Evolutionary conservation across 2,329 filamentous ascomycete genomes (phyloP).

Genomic region (Achaetomium macrosporum): DNA sequence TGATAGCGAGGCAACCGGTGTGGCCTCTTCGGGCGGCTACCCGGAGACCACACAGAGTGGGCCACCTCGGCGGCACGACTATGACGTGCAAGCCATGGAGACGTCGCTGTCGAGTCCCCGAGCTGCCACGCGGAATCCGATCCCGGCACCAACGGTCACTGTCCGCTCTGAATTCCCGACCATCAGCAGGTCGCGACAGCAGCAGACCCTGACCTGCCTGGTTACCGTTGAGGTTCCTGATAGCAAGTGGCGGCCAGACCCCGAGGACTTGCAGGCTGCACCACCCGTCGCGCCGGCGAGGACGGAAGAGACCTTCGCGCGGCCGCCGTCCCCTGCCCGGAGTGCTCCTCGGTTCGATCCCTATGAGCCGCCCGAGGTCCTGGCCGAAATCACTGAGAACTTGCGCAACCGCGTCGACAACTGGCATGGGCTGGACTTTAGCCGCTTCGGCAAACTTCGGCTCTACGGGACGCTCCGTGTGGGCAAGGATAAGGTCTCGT

Average conservation of each 20-base stretch:
- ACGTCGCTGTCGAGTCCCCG: slow-evolving; percentile 72
- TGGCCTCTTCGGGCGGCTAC: slow-evolving; percentile 73
- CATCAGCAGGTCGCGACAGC: slow-evolving; percentile 82
- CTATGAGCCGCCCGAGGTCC: slow-evolving; percentile 67
- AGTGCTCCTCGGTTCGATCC: slow-evolving; percentile 57
- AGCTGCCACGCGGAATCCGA: slow-evolving; percentile 70
- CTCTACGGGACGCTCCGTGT: slow-evolving; percentile 86
- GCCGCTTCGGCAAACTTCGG: slow-evolving; percentile 85
- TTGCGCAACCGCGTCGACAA: slow-evolving; percentile 88
- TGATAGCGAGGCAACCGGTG: slow-evolving; percentile 57
- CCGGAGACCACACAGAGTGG: slow-evolving; percentile 67
- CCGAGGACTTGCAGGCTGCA: slow-evolving; percentile 65
- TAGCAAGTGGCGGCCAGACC: slow-evolving; percentile 81
- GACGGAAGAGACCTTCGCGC: slow-evolving; percentile 47
- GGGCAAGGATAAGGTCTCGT: slow-evolving; percentile 91
- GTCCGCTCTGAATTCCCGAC: slow-evolving; percentile 97
- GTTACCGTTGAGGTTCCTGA: slow-evolving; percentile 92
- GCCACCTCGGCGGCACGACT: slow-evolving; percentile 71
- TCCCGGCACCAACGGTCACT: slow-evolving; percentile 85
- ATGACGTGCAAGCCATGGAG: slow-evolving; percentile 95
- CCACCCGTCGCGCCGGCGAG: slow-evolving; percentile 37
- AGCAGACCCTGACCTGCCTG: slow-evolving; percentile 90
- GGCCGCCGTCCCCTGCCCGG: slow-evolving; percentile 53
- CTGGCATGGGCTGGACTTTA: slow-evolving; percentile 94
- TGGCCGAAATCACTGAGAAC: slow-evolving; percentile 82